phyloP scores from a whole-genome alignment of 306 rosid genomes.

The Vigna nakashimae region DNA sequence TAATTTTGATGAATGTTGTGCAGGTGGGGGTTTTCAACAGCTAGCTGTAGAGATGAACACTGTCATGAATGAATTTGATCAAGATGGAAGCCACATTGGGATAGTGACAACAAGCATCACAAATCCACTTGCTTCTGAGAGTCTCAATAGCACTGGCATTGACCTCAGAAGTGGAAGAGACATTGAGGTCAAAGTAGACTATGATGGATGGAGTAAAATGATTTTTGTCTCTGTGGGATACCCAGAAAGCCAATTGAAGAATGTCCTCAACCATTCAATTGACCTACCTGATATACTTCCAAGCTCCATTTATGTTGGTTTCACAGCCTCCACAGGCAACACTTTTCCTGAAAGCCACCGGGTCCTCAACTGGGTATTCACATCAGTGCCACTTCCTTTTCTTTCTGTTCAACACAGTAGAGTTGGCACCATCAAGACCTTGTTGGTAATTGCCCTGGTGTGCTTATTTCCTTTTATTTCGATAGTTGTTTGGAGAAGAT shows the following conservation, averaged over 20 bases:
- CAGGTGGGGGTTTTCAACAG: slow-evolving; percentile 55
- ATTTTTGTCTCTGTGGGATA: slow-evolving; percentile 54
- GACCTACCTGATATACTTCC: slow-evolving; percentile 48
- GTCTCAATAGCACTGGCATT: slow-evolving; percentile 49
- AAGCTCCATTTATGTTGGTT: slow-evolving; percentile 61
- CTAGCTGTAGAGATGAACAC: slow-evolving; percentile 63
- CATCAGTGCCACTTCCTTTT: slow-evolving; percentile 54
- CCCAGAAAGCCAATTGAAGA: slow-evolving; percentile 41
- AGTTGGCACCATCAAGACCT: slow-evolving; percentile 37
- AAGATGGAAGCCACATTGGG: slow-evolving; percentile 63
- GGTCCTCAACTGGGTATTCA: slow-evolving; percentile 61
- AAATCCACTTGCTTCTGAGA: slow-evolving; percentile 50
- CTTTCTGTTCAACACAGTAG: slow-evolving; percentile 7
- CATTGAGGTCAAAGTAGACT: slow-evolving; percentile 55
- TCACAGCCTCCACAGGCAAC: slow-evolving; percentile 56
- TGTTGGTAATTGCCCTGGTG: slow-evolving; percentile 31
- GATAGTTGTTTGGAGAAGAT: slow-evolving; percentile 40
- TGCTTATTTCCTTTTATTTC: slow-evolving; percentile 38
- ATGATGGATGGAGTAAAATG: slow-evolving; percentile 51
- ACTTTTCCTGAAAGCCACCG: slow-evolving; percentile 53
- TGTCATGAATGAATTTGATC: slow-evolving; percentile 63
- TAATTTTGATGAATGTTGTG: background rate
- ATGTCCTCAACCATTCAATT: slow-evolving; percentile 51
- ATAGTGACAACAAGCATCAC: slow-evolving; percentile 56
- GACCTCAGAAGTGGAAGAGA: slow-evolving; percentile 63